These are phyloP conservation scores for Talaromyces ruber DNA, from an alignment of 495 filamentous ascomycete species.

Conservation along the genomic window DNA sequence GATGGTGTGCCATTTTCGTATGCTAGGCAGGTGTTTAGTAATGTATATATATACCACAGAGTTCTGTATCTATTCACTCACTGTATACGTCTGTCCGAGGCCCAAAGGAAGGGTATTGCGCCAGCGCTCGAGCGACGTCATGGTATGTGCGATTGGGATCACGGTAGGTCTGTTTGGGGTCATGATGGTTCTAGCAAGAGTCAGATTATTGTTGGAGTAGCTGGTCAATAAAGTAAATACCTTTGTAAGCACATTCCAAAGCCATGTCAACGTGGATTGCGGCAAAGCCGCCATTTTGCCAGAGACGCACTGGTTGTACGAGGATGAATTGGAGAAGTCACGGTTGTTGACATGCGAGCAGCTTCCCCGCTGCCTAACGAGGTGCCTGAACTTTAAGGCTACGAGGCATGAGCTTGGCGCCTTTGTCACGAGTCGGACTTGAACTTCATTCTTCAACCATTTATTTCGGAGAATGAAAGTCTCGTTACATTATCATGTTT, in stretches of 20 bases:
- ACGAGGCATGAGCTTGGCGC: neutral
- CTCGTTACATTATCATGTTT: neutral
- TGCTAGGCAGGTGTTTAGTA: conserved; percentile 37
- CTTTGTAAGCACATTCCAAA: conserved; percentile 80
- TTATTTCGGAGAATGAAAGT: neutral
- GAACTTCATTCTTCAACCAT: neutral
- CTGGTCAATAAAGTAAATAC: conserved; percentile 33
- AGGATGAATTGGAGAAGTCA: neutral
- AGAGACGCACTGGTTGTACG: neutral
- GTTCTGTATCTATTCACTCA: conserved; percentile 30
- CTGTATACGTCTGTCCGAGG: conserved; percentile 97
- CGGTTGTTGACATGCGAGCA: neutral
- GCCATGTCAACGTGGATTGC: conserved; percentile 87
- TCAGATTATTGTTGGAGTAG: neutral
- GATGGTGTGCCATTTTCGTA: conserved; percentile 84
- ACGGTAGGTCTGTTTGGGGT: conserved; percentile 83
- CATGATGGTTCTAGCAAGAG: conserved; percentile 69
- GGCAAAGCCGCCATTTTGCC: conserved; percentile 64
- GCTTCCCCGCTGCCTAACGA: neutral
- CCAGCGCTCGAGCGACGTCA: conserved; percentile 76
- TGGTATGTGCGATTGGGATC: conserved; percentile 88
- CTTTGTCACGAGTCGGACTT: neutral
- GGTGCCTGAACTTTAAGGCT: neutral
- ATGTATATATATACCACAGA: neutral
- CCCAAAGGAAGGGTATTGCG: conserved; percentile 72